These are phyloP conservation scores for Aspergillus ellipticus DNA, from an alignment of 495 filamentous ascomycete genomes.

Conservation along the genomic window DNA sequence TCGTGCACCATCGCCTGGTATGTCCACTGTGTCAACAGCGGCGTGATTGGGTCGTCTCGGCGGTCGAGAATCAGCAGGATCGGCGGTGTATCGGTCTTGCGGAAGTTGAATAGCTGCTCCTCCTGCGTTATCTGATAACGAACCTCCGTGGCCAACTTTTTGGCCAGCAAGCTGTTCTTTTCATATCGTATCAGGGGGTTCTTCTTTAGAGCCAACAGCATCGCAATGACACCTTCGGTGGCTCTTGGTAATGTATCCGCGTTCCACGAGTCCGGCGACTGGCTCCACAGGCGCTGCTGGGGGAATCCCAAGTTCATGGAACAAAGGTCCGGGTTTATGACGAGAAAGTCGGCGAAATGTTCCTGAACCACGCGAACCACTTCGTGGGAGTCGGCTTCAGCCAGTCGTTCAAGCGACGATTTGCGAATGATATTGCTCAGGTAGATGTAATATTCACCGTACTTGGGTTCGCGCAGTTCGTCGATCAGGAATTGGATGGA, in stretches of 20 bases:
- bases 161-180: slow-evolving; percentile 84
- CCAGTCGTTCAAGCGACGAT: slow-evolving; percentile 88
- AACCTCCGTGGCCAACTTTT: slow-evolving; percentile 89
- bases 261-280: slow-evolving; percentile 84
- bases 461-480: slow-evolving; percentile 92
- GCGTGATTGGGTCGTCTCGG: slow-evolving; percentile 94
- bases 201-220: slow-evolving; percentile 87
- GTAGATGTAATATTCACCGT: slow-evolving; percentile 95
- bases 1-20: slow-evolving; percentile 99
- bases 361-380: slow-evolving; percentile 91
- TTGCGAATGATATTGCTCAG: slow-evolving; percentile 98
- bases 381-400: slow-evolving; percentile 97
- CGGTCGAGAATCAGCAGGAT: slow-evolving; percentile 88
- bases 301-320: slow-evolving; percentile 74
- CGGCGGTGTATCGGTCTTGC: slow-evolving; percentile 90
- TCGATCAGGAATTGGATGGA: slow-evolving; percentile 93
- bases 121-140: slow-evolving; percentile 92
- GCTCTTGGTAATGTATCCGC: slow-evolving; percentile 77
- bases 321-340: slow-evolving; percentile 92
- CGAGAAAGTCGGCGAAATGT: slow-evolving; percentile 91
- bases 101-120: slow-evolving; percentile 95
- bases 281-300: slow-evolving; percentile 68
- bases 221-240: slow-evolving; percentile 79
- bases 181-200: slow-evolving; percentile 92
- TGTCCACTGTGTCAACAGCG: slow-evolving; percentile 93